Evolutionary conservation across 768 basidiomycete species (phyloP), one percentile per base, ranked within the genome.

Genomic region (Tricholoma flavovirens): DNA sequence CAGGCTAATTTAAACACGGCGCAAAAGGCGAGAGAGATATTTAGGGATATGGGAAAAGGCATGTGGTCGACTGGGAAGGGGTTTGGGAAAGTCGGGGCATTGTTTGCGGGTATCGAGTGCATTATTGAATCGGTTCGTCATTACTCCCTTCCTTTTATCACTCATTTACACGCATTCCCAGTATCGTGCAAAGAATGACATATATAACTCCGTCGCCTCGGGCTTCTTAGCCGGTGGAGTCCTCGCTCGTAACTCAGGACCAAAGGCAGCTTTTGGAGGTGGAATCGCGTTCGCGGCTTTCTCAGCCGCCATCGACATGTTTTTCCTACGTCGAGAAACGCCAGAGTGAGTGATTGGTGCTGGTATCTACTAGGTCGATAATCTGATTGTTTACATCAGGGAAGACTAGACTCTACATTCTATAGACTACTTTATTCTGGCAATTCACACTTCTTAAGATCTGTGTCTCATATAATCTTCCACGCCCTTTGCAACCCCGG

Each of bases 101-200:
- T 98, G 43, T 98, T 91, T 68, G 88, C 93, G n/a, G 94, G 95
- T 24, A 84, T 92, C 7, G 96, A 98, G 73, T 98, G 96, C 64
- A 86, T 93, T 55, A 88, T 98, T 54, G 96, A 98, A 74, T 90
- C 87, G 61, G 95, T 90, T 71, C 67, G 93, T 84, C 26, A 45
- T 11, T 53, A 22, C 42, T 40, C 12, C 17, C 11, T 12, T 10
- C 15, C 29, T 22, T 49, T 53, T 9, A 38, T 51, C 57, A 26
- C 50, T 29, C 30, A 29, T 45, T n/a, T 45, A 35, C 42, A 26
- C 29, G 40, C 11, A 40, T 55, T 21, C 30, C 15, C 58, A 97
- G 95, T 98, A 97, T 72, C 93, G 96, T 45, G 95, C 93, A 8
- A 93, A 86, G 73, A 95, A 97, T 66, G 96, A 98, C 69, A 90